A percentile compares a stretch with the other conserved stretches of the same genome.
phyloP scores from a whole-genome alignment of 2,329 filamentous ascomycete genomes.

The Xylariaceae sp. region DNA sequence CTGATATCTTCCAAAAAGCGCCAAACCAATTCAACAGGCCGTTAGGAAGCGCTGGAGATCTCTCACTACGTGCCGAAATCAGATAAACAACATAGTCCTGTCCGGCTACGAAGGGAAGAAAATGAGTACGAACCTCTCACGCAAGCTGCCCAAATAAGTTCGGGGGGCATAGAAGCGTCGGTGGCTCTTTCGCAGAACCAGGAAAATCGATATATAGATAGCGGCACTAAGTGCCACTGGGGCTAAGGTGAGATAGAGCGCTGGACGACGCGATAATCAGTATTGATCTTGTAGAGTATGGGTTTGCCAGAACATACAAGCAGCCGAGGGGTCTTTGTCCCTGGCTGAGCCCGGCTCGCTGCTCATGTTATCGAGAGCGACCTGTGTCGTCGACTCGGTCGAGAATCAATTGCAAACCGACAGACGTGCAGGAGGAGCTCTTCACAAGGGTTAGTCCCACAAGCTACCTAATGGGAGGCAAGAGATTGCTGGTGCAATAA shows the following conservation, averaged over 20 bases:
- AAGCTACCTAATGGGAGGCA: no score
- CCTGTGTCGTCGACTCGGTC: conserved; percentile 10
- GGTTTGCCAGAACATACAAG: conserved; percentile 29
- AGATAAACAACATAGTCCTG: conserved; percentile 5
- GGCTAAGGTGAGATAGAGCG: conserved; percentile 50
- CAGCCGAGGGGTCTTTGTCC: conserved; percentile 27
- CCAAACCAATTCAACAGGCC: conserved; percentile 72
- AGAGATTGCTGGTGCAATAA: no score
- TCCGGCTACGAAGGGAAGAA: background rate
- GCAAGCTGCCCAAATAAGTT: conserved; percentile 55
- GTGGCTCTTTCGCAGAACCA: conserved; percentile 52
- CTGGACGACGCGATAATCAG: conserved; percentile 36
- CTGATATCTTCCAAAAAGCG: conserved; percentile 70
- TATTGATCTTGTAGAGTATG: background rate
- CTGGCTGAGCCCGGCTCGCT: conserved; percentile 30
- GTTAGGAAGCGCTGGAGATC: conserved; percentile 62
- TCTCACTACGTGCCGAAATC: conserved; percentile 50
- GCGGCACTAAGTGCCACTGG: conserved; percentile 47
- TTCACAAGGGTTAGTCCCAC: conserved; percentile 1
- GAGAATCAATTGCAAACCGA: background rate
- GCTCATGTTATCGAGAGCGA: conserved; percentile 20
- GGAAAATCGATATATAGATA: conserved; percentile 51
- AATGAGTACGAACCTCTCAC: conserved; percentile 43
- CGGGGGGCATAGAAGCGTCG: conserved; percentile 56
- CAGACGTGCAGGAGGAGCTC: background rate